Evolutionary conservation across 345 rosid species (phyloP).

Genomic region (Cardiospermum halicacabum): DNA sequence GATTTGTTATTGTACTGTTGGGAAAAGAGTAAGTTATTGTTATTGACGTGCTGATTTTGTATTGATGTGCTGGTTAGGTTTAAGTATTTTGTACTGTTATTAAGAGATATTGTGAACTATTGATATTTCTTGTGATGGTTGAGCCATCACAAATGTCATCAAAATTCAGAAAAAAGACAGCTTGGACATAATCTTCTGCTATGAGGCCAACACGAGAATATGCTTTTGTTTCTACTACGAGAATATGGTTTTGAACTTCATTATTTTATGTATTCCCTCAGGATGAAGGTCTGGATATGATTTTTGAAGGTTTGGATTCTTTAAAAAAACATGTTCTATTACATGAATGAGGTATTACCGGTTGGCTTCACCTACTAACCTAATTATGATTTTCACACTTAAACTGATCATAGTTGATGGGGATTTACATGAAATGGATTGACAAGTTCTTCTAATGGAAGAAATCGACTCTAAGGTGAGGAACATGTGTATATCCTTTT

Average conservation of each 20-base stretch:
- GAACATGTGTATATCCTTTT: conserved; percentile 7
- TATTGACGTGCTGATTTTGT: too few species aligned
- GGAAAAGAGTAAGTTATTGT: too few species aligned
- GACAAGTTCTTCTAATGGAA: conserved; percentile 97
- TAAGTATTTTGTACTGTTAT: too few species aligned
- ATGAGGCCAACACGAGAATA: neutral
- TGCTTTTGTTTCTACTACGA: too few species aligned
- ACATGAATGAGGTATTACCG: conserved; percentile 86
- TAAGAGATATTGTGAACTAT: too few species aligned
- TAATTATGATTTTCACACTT: conserved; percentile 9
- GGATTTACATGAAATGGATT: conserved; percentile 77
- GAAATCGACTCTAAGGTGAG: conserved; percentile 92
- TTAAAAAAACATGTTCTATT: conserved; percentile 93
- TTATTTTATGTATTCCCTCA: conserved; percentile 25
- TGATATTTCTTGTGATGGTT: too few species aligned
- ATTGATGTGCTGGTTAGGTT: too few species aligned
- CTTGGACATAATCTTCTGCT: too few species aligned
- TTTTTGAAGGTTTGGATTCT: conserved; percentile 90
- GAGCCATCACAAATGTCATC: too few species aligned
- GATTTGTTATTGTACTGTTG: too few species aligned
- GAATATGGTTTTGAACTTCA: conserved; percentile 8
- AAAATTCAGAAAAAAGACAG: too few species aligned
- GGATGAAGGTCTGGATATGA: conserved; percentile 97
- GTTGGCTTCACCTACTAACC: conserved; percentile 6
- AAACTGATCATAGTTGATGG: conserved; percentile 15